Conservation (phyloP, 73 alveolate genomes). For the Paramecium primaurelia region DNA sequence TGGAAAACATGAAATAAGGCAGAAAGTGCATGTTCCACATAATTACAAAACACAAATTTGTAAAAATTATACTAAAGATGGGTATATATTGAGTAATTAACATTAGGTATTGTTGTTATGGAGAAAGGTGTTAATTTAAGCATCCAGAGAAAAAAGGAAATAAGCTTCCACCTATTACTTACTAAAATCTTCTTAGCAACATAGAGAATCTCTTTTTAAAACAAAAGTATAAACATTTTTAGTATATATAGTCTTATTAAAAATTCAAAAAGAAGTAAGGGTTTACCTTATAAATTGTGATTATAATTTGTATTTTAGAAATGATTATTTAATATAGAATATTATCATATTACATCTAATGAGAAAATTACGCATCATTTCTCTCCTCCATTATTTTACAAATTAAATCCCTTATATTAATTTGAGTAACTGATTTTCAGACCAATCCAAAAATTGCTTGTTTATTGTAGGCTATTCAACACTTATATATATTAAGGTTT, state of each 20-base stretch:
- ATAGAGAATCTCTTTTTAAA: neutral
- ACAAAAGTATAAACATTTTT: neutral
- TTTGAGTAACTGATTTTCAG: neutral
- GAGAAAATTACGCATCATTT: neutral
- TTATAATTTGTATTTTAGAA: neutral
- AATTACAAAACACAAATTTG: conserved; percentile 53
- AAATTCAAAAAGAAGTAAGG: neutral
- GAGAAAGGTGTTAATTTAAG: conserved; percentile 26
- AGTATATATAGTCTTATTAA: neutral
- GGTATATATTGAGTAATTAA: neutral
- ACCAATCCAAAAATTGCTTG: neutral
- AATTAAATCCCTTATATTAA: neutral
- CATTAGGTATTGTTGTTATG: conserved; percentile 24
- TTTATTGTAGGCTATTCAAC: neutral
- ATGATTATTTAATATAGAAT: neutral
- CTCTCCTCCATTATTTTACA: neutral
- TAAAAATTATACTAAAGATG: conserved; percentile 21
- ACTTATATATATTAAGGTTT: neutral
- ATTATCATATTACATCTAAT: neutral
- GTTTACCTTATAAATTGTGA: conserved; percentile 7
- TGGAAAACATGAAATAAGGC: conserved; percentile 53
- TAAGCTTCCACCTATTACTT: neutral
- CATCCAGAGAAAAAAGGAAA: conserved; percentile 35
- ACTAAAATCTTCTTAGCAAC: neutral
- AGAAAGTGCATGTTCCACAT: conserved; percentile 48